Evolutionary conservation across 139 green algal genomes (phyloP).

Genomic region (Pycnococcus provasolii): DNA sequence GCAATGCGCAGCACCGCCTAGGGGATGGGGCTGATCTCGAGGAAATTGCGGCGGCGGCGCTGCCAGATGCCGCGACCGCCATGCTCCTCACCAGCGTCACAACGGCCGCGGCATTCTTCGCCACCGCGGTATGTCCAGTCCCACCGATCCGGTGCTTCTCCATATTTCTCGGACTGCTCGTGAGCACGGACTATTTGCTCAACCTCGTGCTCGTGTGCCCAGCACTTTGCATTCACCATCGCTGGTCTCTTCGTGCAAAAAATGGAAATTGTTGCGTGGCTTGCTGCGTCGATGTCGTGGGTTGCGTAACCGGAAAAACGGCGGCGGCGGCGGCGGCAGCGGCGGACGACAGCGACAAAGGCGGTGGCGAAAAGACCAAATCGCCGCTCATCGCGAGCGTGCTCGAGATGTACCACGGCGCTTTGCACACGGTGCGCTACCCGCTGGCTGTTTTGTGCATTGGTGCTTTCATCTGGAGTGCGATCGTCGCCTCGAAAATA

Average conservation of each 20-base stretch:
- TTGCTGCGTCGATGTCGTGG: not conserved
- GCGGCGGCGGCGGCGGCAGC: not conserved
- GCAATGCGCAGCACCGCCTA: not conserved
- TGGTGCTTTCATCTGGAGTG: not conserved
- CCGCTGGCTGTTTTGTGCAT: no score
- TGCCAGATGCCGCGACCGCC: slow-evolving; percentile 11
- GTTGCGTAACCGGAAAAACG: not conserved
- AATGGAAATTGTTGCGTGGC: not conserved
- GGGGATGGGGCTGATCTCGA: not conserved
- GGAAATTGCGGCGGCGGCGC: not conserved
- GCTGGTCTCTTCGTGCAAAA: not conserved
- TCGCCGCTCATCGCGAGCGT: no score
- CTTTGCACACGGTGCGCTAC: no score
- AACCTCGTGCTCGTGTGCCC: slow-evolving; percentile 6
- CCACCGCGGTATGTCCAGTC: slow-evolving; percentile 9
- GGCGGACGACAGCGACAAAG: no score
- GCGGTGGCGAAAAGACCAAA: no score
- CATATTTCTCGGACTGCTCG: slow-evolving; percentile 19
- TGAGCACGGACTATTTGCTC: slow-evolving; percentile 23
- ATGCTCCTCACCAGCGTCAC: slow-evolving; percentile 23
- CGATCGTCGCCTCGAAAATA: not conserved
- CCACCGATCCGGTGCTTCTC: slow-evolving; percentile 23
- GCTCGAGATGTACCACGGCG: no score
- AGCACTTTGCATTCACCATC: not conserved
- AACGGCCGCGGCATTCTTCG: slow-evolving; percentile 21